Conservation (phyloP, 2,329 filamentous ascomycete species). For the Penicillium sp. region DNA sequence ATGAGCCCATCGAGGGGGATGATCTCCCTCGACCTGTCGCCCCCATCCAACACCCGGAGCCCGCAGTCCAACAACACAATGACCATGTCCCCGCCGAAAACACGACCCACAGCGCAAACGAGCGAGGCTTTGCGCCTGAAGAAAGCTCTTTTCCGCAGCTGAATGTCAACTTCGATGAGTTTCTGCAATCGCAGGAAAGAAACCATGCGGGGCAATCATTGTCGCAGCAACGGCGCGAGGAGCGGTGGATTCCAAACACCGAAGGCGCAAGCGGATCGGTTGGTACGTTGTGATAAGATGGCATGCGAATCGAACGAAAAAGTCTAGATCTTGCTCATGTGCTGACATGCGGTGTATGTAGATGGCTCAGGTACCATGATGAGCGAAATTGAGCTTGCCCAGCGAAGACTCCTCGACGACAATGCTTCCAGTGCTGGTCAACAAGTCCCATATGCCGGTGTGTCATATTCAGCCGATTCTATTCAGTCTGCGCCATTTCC, state of each 20-base stretch:
- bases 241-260: constrained; percentile 36
- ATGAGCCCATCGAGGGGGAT: constrained; percentile 36
- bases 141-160: constrained; percentile 22
- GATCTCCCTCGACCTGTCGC: constrained; percentile 23
- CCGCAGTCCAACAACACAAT: constrained; percentile 11
- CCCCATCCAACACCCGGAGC: constrained; percentile 21
- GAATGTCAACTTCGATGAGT: constrained; percentile 42
- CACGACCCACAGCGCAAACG: constrained; percentile 6
- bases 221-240: constrained; percentile 38
- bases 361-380: constrained; percentile 32
- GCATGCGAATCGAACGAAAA: not conserved
- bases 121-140: constrained; percentile 6
- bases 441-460: constrained; percentile 15
- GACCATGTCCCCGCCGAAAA: constrained; percentile 14
- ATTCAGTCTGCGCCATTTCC: constrained; percentile 20
- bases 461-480: constrained; percentile 16
- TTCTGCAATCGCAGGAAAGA: constrained; percentile 35
- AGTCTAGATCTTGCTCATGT: not conserved
- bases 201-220: constrained; percentile 20
- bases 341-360: not conserved
- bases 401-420: constrained; percentile 34
- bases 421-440: constrained; percentile 18
- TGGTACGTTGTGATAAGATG: constrained; percentile 24
- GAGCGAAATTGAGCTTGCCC: constrained; percentile 37
- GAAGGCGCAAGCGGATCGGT: constrained; percentile 32